These are phyloP conservation scores for Kluyveromyces aestuarii DNA, from an alignment of 805 yeast genomes.

Conservation along the genomic window DNA sequence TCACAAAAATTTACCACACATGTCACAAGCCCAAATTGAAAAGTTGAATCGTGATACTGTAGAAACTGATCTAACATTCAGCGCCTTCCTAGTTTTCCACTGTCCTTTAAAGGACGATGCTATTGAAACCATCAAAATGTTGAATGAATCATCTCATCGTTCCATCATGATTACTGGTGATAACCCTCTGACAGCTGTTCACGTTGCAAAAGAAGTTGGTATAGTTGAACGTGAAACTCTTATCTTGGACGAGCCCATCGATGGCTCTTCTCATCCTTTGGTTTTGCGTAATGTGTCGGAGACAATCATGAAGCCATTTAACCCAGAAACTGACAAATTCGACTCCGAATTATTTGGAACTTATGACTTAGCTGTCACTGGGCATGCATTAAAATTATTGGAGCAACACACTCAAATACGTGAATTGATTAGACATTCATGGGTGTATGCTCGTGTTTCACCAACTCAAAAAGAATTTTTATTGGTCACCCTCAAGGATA, in stretches of 20 bases:
- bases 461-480: conserved; percentile 93
- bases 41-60: conserved; percentile 65
- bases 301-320: conserved; percentile 57
- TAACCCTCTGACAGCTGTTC: conserved; percentile 96
- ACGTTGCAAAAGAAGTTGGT: conserved; percentile 88
- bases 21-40: conserved; percentile 41
- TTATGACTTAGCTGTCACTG: conserved; percentile 86
- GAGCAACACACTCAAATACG: conserved; percentile 59
- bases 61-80: conserved; percentile 69
- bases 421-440: conserved; percentile 74
- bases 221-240: conserved; percentile 78
- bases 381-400: conserved; percentile 71
- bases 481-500: conserved; percentile 68
- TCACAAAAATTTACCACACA: conserved; percentile 57
- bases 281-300: conserved; percentile 85
- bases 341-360: conserved; percentile 45
- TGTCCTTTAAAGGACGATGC: conserved; percentile 96
- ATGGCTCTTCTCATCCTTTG: conserved; percentile 41
- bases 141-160: conserved; percentile 91
- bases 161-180: conserved; percentile 98
- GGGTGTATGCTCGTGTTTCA: conserved; percentile 97
- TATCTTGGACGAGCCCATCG: conserved; percentile 75
- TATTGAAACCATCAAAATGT: conserved; percentile 78
- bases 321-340: conserved; percentile 37
- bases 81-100: conserved; percentile 92